Conservation (phyloP, 2,329 filamentous ascomycete species). For the Cryphonectria parasitica region DNA sequence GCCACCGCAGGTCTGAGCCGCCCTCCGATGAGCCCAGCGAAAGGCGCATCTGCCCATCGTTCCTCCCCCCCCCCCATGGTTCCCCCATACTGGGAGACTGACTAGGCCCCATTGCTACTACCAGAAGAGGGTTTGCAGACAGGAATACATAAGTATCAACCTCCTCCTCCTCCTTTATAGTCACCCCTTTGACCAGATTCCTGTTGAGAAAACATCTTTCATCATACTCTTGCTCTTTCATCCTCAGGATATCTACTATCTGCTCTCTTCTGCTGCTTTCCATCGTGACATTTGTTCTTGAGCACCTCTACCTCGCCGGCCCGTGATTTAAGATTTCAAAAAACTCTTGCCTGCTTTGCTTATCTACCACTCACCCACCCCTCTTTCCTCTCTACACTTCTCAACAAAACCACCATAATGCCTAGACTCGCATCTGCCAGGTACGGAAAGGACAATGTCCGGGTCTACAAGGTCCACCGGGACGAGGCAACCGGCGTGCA, state of each 20-base stretch:
- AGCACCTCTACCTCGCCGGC: neutral
- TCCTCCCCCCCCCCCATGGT: neutral
- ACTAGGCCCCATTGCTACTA: neutral
- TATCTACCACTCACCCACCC: neutral
- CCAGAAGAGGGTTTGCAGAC: neutral
- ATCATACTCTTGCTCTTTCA: neutral
- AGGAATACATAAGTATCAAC: neutral
- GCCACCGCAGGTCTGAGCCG: conserved; percentile 17
- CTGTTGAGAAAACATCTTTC: neutral
- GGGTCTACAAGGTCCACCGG: conserved; percentile 90
- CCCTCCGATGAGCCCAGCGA: neutral
- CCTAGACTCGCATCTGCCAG: conserved; percentile 65
- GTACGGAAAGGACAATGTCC: conserved; percentile 97
- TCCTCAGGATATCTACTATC: no score
- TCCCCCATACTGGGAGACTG: neutral
- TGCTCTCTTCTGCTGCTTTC: neutral
- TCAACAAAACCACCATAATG: conserved; percentile 46
- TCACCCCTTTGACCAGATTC: neutral
- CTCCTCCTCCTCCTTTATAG: neutral
- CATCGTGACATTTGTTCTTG: neutral
- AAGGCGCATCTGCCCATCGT: neutral
- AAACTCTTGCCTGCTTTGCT: no score
- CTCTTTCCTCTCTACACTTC: conserved; percentile 4
- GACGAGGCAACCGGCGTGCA: conserved; percentile 78
- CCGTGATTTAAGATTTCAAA: neutral